Evolutionary conservation across 2,329 filamentous ascomycete genomes (phyloP).

Genomic region (Helicocarpus griseus): DNA sequence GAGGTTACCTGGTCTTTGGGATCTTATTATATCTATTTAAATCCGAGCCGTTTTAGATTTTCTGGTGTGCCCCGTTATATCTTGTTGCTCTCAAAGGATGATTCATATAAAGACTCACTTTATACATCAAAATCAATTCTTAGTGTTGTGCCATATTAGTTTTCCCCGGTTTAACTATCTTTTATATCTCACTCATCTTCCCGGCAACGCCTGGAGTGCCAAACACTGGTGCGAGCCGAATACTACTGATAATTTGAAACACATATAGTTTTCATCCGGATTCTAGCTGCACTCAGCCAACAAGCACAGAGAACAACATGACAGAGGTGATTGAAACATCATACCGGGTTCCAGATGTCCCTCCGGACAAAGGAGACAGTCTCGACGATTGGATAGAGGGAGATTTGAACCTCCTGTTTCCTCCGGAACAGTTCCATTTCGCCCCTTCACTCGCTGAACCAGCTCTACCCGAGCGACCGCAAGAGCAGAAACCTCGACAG

Average conservation of each 20-base stretch:
- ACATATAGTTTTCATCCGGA: background rate
- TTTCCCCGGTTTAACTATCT: background rate
- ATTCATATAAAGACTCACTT: background rate
- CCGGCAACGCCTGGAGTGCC: too few relatives aligned
- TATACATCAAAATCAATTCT: background rate
- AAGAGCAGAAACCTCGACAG: too few relatives aligned
- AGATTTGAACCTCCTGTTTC: background rate
- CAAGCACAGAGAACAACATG: background rate
- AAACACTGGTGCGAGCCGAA: too few relatives aligned
- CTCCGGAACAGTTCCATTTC: background rate
- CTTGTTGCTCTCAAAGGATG: background rate
- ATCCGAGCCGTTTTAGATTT: background rate
- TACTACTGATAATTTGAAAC: too few relatives aligned
- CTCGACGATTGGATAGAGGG: background rate
- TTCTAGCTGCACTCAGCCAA: background rate
- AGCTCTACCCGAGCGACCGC: background rate
- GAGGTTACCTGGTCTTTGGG: background rate
- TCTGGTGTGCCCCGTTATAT: background rate
- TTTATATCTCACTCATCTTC: background rate
- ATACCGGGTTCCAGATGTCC: background rate
- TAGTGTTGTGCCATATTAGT: background rate
- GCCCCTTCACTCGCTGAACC: background rate
- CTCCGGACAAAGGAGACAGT: background rate
- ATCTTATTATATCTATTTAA: background rate
- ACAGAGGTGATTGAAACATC: background rate